Base-by-base conservation (phyloP, 225 moss, liverwort and hornwort species). In the Bryum argenteum region DNA sequence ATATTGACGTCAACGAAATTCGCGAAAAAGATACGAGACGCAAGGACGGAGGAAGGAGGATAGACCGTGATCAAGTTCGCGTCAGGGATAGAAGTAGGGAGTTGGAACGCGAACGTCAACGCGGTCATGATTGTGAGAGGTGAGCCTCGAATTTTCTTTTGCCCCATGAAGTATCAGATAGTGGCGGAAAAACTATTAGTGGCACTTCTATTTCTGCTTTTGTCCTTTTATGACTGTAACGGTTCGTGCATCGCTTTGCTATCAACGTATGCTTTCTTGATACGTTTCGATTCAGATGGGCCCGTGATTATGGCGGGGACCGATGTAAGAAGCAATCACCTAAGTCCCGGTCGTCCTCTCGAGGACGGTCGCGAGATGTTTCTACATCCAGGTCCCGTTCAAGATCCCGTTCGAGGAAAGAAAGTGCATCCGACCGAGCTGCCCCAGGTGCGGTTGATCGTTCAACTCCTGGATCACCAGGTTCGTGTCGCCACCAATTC, bases 341-440 rank as follows among this genome's bases (percentile, higher is more conserved):
- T 77, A 82, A 87, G 47, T 93, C 93, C 65, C 91, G 86, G 21
- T 97, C 96, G 58, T 79, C 89, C 40, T 95, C 95, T 58, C 66
- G 58, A 43, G 96, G 88, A 61, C 82, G 85, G 54, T 88, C 95
- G 28, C 87, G 84, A 74, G 95, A 92, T 41, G 78, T 66, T 51
- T 93, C 96, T 33, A 81, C 83, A 55, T 97, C 96, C 33, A 83
- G 96, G 57, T 97, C 96, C 48, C 89, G 86, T 61, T 97, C 96
- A 47, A 82, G 93, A 59, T 96, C 96, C 53, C 89, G 82, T 53
- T 94, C 94, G 44, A 81, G 84, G 50, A 91, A 91, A 52, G 80
- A 84, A 73, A 94, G 94, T 86, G 92, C 92, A 77, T 98, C 91
- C 78, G 94, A 98, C 80, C 91, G 91, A 89, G 85, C 91, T 79